Evolutionary conservation across 306 rosid genomes (phyloP).

Genomic region (Rosa chinensis): DNA sequence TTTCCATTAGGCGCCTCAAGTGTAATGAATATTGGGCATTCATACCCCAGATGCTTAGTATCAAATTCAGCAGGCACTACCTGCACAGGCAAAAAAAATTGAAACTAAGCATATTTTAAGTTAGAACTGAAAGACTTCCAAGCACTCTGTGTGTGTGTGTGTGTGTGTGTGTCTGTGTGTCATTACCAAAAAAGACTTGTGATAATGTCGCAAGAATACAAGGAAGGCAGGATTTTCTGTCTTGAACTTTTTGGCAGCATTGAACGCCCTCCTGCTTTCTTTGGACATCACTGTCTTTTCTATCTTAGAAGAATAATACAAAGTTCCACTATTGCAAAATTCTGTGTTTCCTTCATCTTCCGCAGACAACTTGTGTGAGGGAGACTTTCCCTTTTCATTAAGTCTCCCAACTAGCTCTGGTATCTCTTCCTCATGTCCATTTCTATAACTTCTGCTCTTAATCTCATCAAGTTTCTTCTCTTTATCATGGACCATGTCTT

Average conservation of each 20-base stretch:
- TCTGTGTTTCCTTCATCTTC: neutral
- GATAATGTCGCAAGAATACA: neutral
- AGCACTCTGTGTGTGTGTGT: neutral
- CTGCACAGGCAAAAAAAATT: slow-evolving; percentile 25
- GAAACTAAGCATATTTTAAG: neutral
- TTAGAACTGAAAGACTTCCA: neutral
- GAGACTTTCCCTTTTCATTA: neutral
- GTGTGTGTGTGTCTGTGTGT: neutral
- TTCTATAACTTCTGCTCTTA: neutral
- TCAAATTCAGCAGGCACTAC: slow-evolving; percentile 26
- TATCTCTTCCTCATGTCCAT: neutral
- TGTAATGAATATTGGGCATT: neutral
- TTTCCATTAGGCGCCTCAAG: slow-evolving; percentile 24
- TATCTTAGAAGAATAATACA: neutral
- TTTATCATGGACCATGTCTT: neutral
- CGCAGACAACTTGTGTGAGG: neutral
- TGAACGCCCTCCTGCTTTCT: slow-evolving; percentile 8
- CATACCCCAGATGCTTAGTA: slow-evolving; percentile 12
- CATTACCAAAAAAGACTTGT: neutral
- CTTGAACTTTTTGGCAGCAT: slow-evolving; percentile 13
- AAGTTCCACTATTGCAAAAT: neutral
- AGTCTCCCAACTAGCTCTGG: neutral
- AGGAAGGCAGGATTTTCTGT: slow-evolving; percentile 27
- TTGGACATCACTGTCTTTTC: neutral
- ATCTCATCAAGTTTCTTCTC: neutral